Evolutionary conservation across 2,329 filamentous ascomycete genomes (phyloP), one percentile per base, ranked within the genome.

Genomic region (Aspergillus tanneri): DNA sequence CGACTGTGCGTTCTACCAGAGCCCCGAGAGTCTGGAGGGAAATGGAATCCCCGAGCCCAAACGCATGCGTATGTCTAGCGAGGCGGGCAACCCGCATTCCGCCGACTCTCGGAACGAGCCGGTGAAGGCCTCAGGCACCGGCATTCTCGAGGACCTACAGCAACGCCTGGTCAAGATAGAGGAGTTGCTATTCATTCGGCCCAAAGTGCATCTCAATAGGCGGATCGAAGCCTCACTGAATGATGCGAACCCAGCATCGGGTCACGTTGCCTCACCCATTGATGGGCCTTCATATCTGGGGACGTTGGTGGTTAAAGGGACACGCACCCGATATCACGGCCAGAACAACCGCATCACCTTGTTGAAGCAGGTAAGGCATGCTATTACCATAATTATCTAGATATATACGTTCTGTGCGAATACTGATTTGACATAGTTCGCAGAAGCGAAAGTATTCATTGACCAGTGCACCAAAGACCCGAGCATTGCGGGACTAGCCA

Each of bases 71-170:
- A 16, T 44, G 8, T 3, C 27, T n/a, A 22, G 10, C 14, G 22
- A 42, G 10, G 32, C 9, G 8, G 7, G 10, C 47, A 23, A n/a
- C n/a, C n/a, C n/a, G 46, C 18, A 25, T 30, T 39, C 24, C 4
- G 36, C 35, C 8, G 7, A 23, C 18, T 25, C 35, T 10, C 19
- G 28, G 14, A 9, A 19, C 7, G 18, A 30, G 22, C n/a, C 28
- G 5, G 46, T 14, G 30, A n/a, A 18, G 10, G 34, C 12, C 14
- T n/a, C 24, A 16, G 50, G 42, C 8, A 43, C 46, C 3, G 57
- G 57, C 5, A 44, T 61, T 30, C 38, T 61, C 8, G 58, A 59
- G 37, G 57, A 61, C 45, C 46, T 61, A 3, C 58, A 59, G 40
- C 53, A 54, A 43, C 57, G 58, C 4, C 37, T 61, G 14, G 24